phyloP scores from a whole-genome alignment of 2,329 filamentous ascomycete species.

The Colletotrichum tropicicola region DNA sequence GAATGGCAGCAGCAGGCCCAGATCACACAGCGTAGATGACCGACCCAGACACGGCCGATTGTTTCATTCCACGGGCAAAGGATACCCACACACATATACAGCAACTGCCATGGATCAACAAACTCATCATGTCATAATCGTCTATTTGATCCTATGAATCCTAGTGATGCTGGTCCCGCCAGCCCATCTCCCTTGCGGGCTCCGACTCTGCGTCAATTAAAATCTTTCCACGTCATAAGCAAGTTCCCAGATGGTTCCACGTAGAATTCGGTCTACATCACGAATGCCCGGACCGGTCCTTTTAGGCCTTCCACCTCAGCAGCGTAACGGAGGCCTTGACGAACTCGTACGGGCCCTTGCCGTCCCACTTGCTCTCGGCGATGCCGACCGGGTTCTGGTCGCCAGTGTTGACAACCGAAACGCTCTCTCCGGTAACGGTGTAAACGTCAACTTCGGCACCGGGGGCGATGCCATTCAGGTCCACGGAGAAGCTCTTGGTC shows the following conservation, averaged over 20 bases:
- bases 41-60: too few species aligned
- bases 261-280: background rate
- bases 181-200: background rate
- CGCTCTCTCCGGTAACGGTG: slow-evolving; percentile 66
- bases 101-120: too few species aligned
- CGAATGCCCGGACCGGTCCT: background rate
- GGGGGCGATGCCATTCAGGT: slow-evolving; percentile 62
- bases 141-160: background rate
- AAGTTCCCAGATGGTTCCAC: background rate
- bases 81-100: too few species aligned
- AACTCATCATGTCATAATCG: background rate
- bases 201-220: background rate
- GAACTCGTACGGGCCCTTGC: slow-evolving; percentile 70
- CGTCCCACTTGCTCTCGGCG: slow-evolving; percentile 64
- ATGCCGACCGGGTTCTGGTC: slow-evolving; percentile 67
- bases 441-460: slow-evolving; percentile 66
- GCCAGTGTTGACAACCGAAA: slow-evolving; percentile 69
- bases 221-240: slow-evolving; percentile 5
- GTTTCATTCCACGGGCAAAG: too few species aligned
- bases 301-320: slow-evolving; percentile 62
- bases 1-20: too few species aligned
- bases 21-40: too few species aligned
- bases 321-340: slow-evolving; percentile 76
- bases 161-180: slow-evolving; percentile 1
- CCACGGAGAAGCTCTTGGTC: slow-evolving; percentile 64